Percentiles rank a stretch among this genome's conserved stretches.
Conservation (phyloP, 768 basidiomycete genomes). For the Mycena pura region DNA sequence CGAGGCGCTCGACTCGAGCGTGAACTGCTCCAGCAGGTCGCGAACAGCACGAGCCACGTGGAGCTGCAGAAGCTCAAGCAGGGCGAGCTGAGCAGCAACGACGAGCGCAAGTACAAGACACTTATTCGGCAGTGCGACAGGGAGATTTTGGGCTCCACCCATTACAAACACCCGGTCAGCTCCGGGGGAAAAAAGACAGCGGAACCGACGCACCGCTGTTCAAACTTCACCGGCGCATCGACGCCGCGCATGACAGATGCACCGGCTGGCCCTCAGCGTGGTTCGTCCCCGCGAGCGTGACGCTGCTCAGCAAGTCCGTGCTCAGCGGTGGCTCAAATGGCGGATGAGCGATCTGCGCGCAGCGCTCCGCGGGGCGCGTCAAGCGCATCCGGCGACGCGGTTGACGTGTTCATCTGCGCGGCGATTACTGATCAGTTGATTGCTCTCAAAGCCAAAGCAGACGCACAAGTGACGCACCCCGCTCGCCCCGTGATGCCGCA, state of each 20-base stretch:
- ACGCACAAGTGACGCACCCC: not conserved
- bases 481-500: slow-evolving; percentile 57
- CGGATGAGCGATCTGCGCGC: slow-evolving; percentile 85
- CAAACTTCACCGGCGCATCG: not conserved
- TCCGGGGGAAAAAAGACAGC: not conserved
- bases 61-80: slow-evolving; percentile 99
- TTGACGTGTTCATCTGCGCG: slow-evolving; percentile 21
- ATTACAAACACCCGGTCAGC: too few species aligned
- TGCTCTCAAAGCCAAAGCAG: not conserved
- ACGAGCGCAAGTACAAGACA: slow-evolving; percentile 98
- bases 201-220: not conserved
- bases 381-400: slow-evolving; percentile 60
- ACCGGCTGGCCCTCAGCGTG: slow-evolving; percentile 95
- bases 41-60: slow-evolving; percentile 93
- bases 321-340: slow-evolving; percentile 87
- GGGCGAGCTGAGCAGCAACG: slow-evolving; percentile 94
- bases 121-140: slow-evolving; percentile 95
- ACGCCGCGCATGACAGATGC: slow-evolving; percentile 66
- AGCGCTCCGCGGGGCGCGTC: slow-evolving; percentile 71
- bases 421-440: too few species aligned
- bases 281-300: slow-evolving; percentile 91
- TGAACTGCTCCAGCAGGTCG: slow-evolving; percentile 95
- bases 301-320: slow-evolving; percentile 90
- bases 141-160: slow-evolving; percentile 91
- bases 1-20: slow-evolving; percentile 96